These are phyloP conservation scores for Flueggea neowawraea DNA, from an alignment of 441 rosid genomes.

Conservation along the genomic window DNA sequence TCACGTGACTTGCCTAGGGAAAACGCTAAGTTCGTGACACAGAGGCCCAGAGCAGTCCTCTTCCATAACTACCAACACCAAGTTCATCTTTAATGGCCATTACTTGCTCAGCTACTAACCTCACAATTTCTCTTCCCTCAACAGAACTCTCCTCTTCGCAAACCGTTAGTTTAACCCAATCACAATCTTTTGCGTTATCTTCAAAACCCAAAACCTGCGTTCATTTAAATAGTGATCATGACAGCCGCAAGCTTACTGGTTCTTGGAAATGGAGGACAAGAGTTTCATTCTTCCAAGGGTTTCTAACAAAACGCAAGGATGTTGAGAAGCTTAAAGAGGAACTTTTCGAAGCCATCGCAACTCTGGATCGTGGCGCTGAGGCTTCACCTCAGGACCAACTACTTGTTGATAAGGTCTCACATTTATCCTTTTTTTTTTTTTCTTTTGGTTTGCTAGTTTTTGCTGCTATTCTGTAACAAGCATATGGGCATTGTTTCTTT, in stretches of 20 bases:
- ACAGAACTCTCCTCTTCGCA: background rate
- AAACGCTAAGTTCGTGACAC: no score
- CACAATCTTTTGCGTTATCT: background rate
- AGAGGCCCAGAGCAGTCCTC: no score
- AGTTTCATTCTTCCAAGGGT: slow-evolving; percentile 26
- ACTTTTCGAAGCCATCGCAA: slow-evolving; percentile 23
- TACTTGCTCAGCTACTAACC: background rate
- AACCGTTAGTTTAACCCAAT: background rate
- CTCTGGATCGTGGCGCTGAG: slow-evolving; percentile 39
- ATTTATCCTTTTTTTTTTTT: no score
- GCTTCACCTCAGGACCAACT: slow-evolving; percentile 25
- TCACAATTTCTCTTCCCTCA: background rate
- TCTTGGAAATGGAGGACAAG: slow-evolving; percentile 20
- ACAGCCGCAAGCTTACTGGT: background rate
- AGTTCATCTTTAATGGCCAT: slow-evolving; percentile 1
- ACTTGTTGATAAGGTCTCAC: slow-evolving; percentile 43
- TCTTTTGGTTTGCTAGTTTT: no score
- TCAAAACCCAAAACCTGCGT: background rate
- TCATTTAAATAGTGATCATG: background rate
- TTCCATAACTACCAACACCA: background rate
- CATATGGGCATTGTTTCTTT: no score
- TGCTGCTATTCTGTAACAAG: no score
- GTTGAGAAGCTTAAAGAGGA: slow-evolving; percentile 25
- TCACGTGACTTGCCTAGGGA: no score
- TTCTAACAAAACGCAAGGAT: slow-evolving; percentile 14